Evolutionary conservation across 2,329 filamentous ascomycete genomes (phyloP), one percentile per base, ranked within the genome.

Genomic region (Beauveria sp.): DNA sequence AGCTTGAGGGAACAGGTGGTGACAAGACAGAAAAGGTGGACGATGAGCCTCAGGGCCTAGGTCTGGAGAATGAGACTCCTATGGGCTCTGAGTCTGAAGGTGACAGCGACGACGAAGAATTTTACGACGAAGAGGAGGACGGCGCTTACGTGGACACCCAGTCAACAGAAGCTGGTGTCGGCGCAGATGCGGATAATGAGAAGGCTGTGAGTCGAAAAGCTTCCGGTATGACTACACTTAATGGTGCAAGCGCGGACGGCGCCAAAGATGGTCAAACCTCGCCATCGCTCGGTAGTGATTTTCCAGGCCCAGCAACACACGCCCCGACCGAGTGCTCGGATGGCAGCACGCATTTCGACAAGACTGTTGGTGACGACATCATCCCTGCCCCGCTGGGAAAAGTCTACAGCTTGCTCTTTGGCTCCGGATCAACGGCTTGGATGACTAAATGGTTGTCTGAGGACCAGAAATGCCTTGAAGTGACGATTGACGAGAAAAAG

Each of bases 21-120:
- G 93, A 97, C 74, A 96, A 95, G 77, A 96, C 91, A 0, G 93
- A 96, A 69, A 95, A 96, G 73, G 81, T 88, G 28, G 88, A 89
- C 43, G 73, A 76, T 28, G 79, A 77, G 63, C 79, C 63, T 73
- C 74, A 42, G 67, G 70, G 68, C n/a, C 54, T 69, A 5, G 65
- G 57, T 20, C 61, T 66, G 24, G 74, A 71, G 63, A 73, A 66
- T 68, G 76, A 64, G 74, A 77, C 58, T 49, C 81, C 77, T 42
- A 89, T 86, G 34, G 76, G 73, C 5, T 85, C 82, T 66, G 83
- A 75, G 14, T 83, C 82, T 1, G 85, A 83, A 5, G 83, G 85
- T 16, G 81, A 79, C 5, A 89, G 85, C 65, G 90, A 90, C 3
- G 88, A 52, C 12, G 90, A 88, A 46, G 90, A 92, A 53, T 82